These are phyloP conservation scores for Pleurotus citrinopileatus DNA, from an alignment of 768 basidiomycete genomes.

Conservation along the genomic window DNA sequence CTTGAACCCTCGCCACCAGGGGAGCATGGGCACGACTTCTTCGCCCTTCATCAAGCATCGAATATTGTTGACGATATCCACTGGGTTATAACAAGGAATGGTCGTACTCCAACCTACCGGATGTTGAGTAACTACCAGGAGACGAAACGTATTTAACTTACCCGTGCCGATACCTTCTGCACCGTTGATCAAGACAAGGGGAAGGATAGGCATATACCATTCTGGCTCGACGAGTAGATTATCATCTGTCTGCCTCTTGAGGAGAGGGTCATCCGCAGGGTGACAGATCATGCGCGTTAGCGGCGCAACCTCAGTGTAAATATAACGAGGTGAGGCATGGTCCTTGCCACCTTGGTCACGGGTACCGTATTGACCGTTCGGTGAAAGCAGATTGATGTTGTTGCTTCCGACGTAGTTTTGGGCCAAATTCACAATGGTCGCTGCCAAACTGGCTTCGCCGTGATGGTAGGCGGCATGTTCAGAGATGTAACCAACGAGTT, in stretches of 20 bases:
- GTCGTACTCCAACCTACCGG: conserved; percentile 87
- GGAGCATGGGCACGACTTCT: conserved; percentile 81
- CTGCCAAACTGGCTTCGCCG: conserved; percentile 83
- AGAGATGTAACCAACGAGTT: conserved; percentile 92
- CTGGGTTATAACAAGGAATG: conserved; percentile 90
- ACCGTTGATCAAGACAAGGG: conserved; percentile 89
- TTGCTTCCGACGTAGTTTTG: conserved; percentile 95
- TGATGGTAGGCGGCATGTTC: conserved; percentile 97
- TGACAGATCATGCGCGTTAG: conserved; percentile 80
- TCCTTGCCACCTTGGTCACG: conserved; percentile 94
- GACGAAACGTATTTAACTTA: conserved; percentile 38
- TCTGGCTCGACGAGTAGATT: conserved; percentile 87
- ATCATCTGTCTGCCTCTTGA: conserved; percentile 84
- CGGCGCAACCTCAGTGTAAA: conserved; percentile 77
- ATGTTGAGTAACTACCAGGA: conserved; percentile 1
- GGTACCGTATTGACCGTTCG: conserved; percentile 95
- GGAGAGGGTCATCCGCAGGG: conserved; percentile 80
- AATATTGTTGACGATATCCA: conserved; percentile 85
- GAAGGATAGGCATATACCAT: conserved; percentile 89
- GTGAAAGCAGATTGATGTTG: conserved; percentile 85
- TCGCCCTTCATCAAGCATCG: conserved; percentile 84
- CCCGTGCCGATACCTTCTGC: conserved; percentile 98
- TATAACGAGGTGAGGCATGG: conserved; percentile 95
- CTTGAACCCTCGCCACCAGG: conserved; percentile 97
- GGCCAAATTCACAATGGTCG: conserved; percentile 91